Base-by-base conservation (phyloP, 352 stramenopile genomes). In the Globisporangium cylindrosporum region DNA sequence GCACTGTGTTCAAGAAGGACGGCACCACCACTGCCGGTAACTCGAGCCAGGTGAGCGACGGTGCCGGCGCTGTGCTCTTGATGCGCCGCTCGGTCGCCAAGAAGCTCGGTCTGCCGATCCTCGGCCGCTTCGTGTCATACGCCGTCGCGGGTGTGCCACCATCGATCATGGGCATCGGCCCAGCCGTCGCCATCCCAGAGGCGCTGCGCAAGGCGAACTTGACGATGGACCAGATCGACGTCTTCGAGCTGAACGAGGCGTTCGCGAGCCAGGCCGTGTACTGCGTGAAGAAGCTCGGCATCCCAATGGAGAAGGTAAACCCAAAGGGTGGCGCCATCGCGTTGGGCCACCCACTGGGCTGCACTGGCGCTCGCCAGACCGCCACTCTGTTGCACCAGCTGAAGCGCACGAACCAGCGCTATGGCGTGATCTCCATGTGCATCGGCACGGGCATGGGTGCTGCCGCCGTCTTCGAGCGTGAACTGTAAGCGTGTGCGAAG, bases 361-460 rank as follows among this genome's bases (percentile, higher is more conserved):
- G 84, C 80, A 96, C 89, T n/a, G 90, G 91, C 20, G 89, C 93
- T 32, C 84, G 96, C 64, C 80, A 97, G 73, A 82, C 98, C 58
- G 90, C 89, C n/a, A 98, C 93, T 57, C 76, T 98, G 32, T 67
- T 98, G 51, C 81, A 97, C 74, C 87, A 97, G 73, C 83, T 99
- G 66, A 95, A 97, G 76, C 82, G 92, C 55, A 90, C 78, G 60
- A 87, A 93, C 34, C 77, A 88, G 66, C 77, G 79, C 55, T 95
- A 94, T 67, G 94, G 93, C 60, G 86, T 98, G 60, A 91, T 98
- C 57, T 97, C 86, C 63, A 98, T 99, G 92, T 99, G 96, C 79
- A 97, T 98, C 76, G 96, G 96, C 68, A 97, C 91, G 60, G 96
- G 96, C 62, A 98, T 98, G 92, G 96, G 94, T 41, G 94, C 92